Percentiles rank a stretch among this genome's conserved stretches.
These are phyloP conservation scores for Areca catechu DNA, from an alignment of 176 grass and related monocot species.

Conservation along the genomic window DNA sequence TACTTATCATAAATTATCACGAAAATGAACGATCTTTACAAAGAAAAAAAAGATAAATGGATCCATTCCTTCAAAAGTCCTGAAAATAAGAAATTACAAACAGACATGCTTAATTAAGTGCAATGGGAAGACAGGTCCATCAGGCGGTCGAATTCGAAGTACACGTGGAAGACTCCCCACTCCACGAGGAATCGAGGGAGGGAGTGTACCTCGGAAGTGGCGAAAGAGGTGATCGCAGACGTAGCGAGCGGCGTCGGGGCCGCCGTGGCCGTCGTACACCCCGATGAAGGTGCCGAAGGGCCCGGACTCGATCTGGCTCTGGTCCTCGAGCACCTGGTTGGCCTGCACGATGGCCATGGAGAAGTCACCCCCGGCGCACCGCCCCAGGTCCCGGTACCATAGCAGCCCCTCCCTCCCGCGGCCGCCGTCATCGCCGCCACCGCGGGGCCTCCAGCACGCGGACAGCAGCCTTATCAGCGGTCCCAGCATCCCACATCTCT, in stretches of 20 bases:
- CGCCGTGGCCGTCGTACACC: conserved; percentile 80
- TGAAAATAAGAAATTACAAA: too few species aligned
- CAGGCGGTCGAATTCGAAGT: too few species aligned
- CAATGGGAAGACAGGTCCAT: too few species aligned
- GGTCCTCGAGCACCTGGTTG: conserved; percentile 85
- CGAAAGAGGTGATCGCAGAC: conserved; percentile 63
- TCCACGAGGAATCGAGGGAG: not conserved
- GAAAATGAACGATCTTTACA: too few species aligned
- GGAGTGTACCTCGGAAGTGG: conserved; percentile 49
- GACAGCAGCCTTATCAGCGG: conserved; percentile 75
- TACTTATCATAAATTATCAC: too few species aligned
- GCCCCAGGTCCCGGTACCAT: conserved; percentile 62
- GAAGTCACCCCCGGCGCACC: conserved; percentile 48
- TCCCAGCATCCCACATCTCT: conserved; percentile 87
- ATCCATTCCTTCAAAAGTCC: too few species aligned
- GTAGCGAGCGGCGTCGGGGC: conserved; percentile 62
- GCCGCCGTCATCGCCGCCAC: conserved; percentile 8
- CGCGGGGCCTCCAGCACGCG: conserved; percentile 29
- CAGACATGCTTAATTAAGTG: too few species aligned
- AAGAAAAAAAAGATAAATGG: too few species aligned
- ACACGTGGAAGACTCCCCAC: too few species aligned
- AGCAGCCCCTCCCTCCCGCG: conserved; percentile 49
- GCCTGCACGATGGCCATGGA: conserved; percentile 82
- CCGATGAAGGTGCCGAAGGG: conserved; percentile 68
- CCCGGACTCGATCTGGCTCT: conserved; percentile 72